Base-by-base conservation (phyloP, 2,329 filamentous ascomycete species). In the Stagonosporopsis tanaceti region DNA sequence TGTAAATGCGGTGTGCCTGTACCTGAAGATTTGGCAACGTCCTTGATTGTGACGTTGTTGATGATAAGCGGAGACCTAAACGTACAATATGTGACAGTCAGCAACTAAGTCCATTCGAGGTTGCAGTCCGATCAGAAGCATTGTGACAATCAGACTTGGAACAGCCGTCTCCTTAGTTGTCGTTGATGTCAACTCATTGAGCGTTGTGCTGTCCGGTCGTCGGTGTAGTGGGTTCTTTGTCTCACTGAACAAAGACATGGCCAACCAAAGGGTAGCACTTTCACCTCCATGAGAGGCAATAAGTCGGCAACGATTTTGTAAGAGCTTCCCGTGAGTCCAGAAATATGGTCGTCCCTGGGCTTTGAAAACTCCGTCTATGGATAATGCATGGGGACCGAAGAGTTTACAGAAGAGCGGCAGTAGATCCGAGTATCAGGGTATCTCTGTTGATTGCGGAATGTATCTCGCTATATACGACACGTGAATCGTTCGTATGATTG, bases 401-500 rank as follows among this genome's bases (percentile, higher is more conserved):
- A 27, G 1, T 6, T 4, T 41, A 22, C 6, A 24, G n/a, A 27
- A 25, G 20, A 22, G 22, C 3, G 24, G 41, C 22, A 22, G 14
- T 22, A 35, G 22, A 37, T 52, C n/a, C 39, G 32, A 34, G 14
- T 42, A 9, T 57, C 39, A 50, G 45, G 48, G 50, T 57, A 57
- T 57, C 54, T 56, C 35, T 39, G 45, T 52, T 24, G 24, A 50
- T 53, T 53, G 54, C 44, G 54, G 48, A 25, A 53, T 45, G 32
- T 50, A 50, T 57, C 38, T 57, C 54, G 50, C 54, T 53, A 50
- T 53, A 40, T 57, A 45, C 54, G 54, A 53, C 44, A 47, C 34
- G 30, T 52, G 11, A 28, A 34, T 53, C 50, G 50, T 50, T 28
- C 25, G 44, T 45, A 24, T 57, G 47, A n/a, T 57, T 48, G 54